Evolutionary conservation across 1,284 basidiomycete species (phyloP).

Genomic region (Leccinum pachyderme): DNA sequence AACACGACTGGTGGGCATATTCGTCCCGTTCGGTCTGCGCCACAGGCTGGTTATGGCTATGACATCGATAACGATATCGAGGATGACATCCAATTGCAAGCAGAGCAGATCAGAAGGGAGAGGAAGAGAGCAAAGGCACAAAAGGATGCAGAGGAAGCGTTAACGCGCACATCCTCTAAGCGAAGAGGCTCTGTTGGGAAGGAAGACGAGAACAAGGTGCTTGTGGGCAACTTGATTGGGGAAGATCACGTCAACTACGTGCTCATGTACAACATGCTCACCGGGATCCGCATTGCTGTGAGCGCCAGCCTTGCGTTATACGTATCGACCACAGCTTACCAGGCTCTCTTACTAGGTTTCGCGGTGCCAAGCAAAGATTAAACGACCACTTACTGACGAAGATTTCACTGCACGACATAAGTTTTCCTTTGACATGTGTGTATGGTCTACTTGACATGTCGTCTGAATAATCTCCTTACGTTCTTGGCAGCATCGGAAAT

Average conservation of each 20-base stretch:
- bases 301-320: slow-evolving; percentile 32
- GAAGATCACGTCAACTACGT: slow-evolving; percentile 99
- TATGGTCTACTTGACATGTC: slow-evolving; percentile 37
- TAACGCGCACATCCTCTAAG: slow-evolving; percentile 38
- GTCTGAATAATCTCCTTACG: slow-evolving; percentile 13
- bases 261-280: slow-evolving; percentile 99
- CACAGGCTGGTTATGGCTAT: slow-evolving; percentile 23
- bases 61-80: slow-evolving; percentile 39
- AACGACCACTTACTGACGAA: slow-evolving; percentile 78
- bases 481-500: slow-evolving; percentile 75
- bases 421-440: slow-evolving; percentile 95
- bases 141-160: slow-evolving; percentile 44
- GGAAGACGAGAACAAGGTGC: slow-evolving; percentile 52
- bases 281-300: slow-evolving; percentile 93
- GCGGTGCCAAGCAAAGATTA: slow-evolving; percentile 93
- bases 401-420: slow-evolving; percentile 93
- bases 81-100: slow-evolving; percentile 76
- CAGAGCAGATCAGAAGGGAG: slow-evolving; percentile 79
- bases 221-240: slow-evolving; percentile 94
- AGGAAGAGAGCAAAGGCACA: slow-evolving; percentile 70
- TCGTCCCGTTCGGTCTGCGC: slow-evolving; percentile 22
- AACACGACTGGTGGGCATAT: slow-evolving; percentile 49
- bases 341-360: slow-evolving; percentile 62
- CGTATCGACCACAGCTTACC: slow-evolving; percentile 20
- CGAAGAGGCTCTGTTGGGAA: slow-evolving; percentile 21